Evolutionary conservation across 257 asterid genomes (phyloP).

Genomic region (Solanum boliviense): DNA sequence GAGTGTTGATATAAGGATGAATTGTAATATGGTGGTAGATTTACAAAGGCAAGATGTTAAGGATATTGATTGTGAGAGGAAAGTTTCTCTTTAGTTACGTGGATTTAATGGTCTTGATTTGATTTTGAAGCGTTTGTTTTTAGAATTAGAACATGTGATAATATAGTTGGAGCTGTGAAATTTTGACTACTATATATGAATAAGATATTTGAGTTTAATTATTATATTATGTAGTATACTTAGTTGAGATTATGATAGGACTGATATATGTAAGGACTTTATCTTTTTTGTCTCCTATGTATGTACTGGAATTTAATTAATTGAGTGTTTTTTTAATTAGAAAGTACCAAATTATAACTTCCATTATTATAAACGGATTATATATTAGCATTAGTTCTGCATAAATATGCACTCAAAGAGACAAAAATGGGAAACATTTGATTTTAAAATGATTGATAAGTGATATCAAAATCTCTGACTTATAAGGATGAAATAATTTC

Average conservation of each 20-base stretch:
- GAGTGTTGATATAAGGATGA: constrained; percentile 6
- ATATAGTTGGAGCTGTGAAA: background rate
- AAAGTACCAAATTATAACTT: background rate
- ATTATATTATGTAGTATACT: background rate
- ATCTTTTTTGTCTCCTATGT: background rate
- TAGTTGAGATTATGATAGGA: background rate
- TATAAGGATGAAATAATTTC: background rate
- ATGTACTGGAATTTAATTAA: background rate
- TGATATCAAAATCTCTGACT: fast-evolving
- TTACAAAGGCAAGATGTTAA: constrained; percentile 4
- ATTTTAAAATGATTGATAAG: background rate
- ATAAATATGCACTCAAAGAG: background rate
- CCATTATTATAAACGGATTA: background rate
- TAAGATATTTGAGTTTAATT: background rate
- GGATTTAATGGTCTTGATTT: too few species aligned
- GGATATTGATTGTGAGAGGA: constrained; percentile 11
- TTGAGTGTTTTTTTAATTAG: background rate
- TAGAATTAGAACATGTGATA: background rate
- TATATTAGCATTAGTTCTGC: background rate
- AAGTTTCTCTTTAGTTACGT: constrained; percentile 3
- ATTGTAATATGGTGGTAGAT: constrained; percentile 15
- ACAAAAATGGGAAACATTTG: background rate
- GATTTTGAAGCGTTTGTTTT: background rate
- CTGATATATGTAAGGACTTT: background rate
- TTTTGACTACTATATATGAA: background rate